Evolutionary conservation across 441 rosid species (phyloP).

Genomic region (Iberis amara): DNA sequence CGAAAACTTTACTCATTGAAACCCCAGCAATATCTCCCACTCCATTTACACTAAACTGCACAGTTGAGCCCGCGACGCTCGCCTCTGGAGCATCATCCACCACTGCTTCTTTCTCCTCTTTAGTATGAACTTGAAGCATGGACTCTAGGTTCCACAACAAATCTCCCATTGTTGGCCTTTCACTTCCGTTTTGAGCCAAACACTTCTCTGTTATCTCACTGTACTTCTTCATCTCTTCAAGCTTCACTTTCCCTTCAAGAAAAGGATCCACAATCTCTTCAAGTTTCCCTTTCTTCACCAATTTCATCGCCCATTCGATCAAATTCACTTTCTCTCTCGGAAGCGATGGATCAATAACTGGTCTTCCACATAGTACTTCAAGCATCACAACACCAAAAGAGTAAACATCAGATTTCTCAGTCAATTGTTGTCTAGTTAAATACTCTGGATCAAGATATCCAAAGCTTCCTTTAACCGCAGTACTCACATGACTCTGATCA

Average conservation of each 20-base stretch:
- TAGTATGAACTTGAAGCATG: slow-evolving; percentile 50
- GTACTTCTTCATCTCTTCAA: slow-evolving; percentile 51
- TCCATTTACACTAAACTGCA: slow-evolving; percentile 36
- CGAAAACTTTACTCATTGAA: slow-evolving; percentile 76
- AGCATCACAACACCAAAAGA: slow-evolving; percentile 89
- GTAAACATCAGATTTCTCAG: slow-evolving; percentile 32
- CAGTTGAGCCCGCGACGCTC: slow-evolving; percentile 20
- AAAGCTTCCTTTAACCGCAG: slow-evolving; percentile 48
- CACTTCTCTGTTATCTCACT: slow-evolving; percentile 71
- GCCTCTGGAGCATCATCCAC: slow-evolving; percentile 29
- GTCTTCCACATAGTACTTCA: slow-evolving; percentile 67
- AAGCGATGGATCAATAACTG: slow-evolving; percentile 69
- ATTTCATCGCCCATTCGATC: slow-evolving; percentile 59
- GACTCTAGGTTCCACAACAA: slow-evolving; percentile 76
- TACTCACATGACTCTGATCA: slow-evolving; percentile 79
- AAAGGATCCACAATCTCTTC: slow-evolving; percentile 49
- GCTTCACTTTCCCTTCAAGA: slow-evolving; percentile 41
- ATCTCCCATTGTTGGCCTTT: slow-evolving; percentile 76
- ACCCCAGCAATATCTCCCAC: slow-evolving; percentile 44
- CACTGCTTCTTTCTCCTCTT: slow-evolving; percentile 36
- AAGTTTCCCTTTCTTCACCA: slow-evolving; percentile 37
- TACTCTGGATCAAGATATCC: too few relatives aligned
- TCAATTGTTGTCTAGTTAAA: too few relatives aligned
- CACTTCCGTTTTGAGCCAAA: slow-evolving; percentile 45
- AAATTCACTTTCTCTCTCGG: slow-evolving; percentile 63